Conservation (phyloP, 768 basidiomycete species). For the Amanita pseudoporphyria region DNA sequence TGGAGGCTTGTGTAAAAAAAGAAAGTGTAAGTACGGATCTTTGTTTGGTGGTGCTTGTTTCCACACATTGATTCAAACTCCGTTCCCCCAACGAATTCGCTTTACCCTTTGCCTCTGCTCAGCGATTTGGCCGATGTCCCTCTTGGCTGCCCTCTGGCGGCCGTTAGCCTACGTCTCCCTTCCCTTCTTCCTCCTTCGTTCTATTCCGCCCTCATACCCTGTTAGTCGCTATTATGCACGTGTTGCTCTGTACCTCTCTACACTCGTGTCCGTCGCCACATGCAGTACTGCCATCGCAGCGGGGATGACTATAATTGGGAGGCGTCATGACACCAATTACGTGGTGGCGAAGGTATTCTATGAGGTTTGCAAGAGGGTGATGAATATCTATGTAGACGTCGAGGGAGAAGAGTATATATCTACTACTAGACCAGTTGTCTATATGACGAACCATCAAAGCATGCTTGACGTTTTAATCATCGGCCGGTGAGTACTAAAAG, state of each 20-base stretch:
- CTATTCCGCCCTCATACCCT: slow-evolving; percentile 45
- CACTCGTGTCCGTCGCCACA: slow-evolving; percentile 59
- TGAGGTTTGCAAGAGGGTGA: slow-evolving; percentile 43
- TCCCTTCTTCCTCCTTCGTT: slow-evolving; percentile 56
- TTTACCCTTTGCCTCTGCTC: background rate
- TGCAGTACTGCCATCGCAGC: slow-evolving; percentile 64
- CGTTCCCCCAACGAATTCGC: background rate
- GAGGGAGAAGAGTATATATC: slow-evolving; percentile 80
- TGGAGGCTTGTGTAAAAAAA: slow-evolving; percentile 1
- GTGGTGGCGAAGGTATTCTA: slow-evolving; percentile 83
- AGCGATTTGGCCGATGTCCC: slow-evolving; percentile 51
- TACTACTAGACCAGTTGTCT: slow-evolving; percentile 54
- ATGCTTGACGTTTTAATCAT: slow-evolving; percentile 82
- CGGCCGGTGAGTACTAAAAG: slow-evolving; percentile 50
- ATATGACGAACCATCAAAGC: slow-evolving; percentile 90
- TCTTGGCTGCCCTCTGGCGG: slow-evolving; percentile 29
- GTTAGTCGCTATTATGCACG: slow-evolving; percentile 65
- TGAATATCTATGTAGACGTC: slow-evolving; percentile 65
- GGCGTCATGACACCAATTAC: slow-evolving; percentile 71
- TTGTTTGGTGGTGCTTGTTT: background rate
- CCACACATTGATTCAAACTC: background rate
- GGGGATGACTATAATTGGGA: slow-evolving; percentile 56
- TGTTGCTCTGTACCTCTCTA: slow-evolving; percentile 59
- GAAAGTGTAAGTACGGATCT: background rate
- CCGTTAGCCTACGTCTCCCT: slow-evolving; percentile 73